These are phyloP conservation scores for Coffea eugenioides DNA, from an alignment of 257 asterid species.

Conservation along the genomic window DNA sequence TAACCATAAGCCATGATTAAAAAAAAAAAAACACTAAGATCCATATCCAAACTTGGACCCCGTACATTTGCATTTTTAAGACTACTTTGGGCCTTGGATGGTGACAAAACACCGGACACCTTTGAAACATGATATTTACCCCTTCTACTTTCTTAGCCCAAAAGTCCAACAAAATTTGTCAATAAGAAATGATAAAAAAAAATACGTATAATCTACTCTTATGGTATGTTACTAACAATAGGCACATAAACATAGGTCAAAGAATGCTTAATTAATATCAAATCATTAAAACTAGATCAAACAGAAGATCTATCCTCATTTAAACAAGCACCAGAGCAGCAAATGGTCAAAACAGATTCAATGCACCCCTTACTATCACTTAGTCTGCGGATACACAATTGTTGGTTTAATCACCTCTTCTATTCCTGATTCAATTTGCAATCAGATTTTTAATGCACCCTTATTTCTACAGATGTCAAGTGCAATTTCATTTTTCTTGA, in stretches of 20 bases:
- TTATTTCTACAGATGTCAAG: too few relatives aligned
- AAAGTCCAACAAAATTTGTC: neutral
- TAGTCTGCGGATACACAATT: too few relatives aligned
- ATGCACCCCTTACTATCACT: neutral
- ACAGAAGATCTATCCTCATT: neutral
- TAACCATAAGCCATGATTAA: neutral
- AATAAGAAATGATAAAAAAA: neutral
- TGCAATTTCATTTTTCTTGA: too few relatives aligned
- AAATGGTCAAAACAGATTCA: neutral
- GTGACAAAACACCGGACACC: neutral
- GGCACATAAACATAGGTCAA: neutral
- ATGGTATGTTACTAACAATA: neutral
- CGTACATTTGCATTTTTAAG: neutral
- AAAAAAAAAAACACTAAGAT: neutral
- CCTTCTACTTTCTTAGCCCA: neutral
- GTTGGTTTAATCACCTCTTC: neutral
- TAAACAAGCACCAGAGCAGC: neutral
- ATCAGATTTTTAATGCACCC: too few relatives aligned
- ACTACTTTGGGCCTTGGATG: neutral
- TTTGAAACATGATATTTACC: neutral
- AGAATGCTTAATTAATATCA: neutral
- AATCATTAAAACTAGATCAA: neutral
- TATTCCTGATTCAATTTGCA: too few relatives aligned
- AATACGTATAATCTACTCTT: neutral
- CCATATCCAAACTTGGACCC: neutral